Evolutionary conservation across 2,329 filamentous ascomycete species (phyloP), one percentile per base, ranked within the genome.

Genomic region (Cordyceps cicadae): DNA sequence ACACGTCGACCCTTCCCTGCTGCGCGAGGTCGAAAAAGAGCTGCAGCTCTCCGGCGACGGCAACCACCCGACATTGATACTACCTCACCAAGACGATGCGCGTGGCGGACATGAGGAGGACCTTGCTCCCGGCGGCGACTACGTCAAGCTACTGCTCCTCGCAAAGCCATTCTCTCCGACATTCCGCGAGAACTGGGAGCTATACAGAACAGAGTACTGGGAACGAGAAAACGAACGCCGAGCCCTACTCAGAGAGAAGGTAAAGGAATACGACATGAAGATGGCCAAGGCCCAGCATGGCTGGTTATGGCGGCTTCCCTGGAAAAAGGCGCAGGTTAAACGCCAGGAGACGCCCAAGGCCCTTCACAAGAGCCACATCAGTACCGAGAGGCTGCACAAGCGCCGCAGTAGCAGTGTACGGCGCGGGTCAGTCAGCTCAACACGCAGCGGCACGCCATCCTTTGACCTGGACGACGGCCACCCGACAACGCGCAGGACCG

Each of bases 141-240:
- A 93, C 70, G 87, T 99, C 67, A 94, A 96, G 73, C 81, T 99
- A 1, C 79, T 97, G 19, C 80, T 99, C 8, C 82, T 97, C 12
- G 91, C 94, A 1, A 99, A 99, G 71, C 92, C 92, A 0, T 99
- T 99, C 70, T 95, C 90, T 6, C 88, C 94, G 0, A 91, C 90
- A 52, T 99, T 99, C 70, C 84, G 94, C 21, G 92, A 97, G 72
- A 96, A 96, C 65, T 99, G 94, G 94, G 94, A 99, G 70, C 81
- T 93, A 17, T 99, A 95, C 74, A 84, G 94, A 58, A 87, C 88
- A 39, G 92, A 97, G 63, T 99, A 97, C 75, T 99, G 94, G 94
- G 93, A 97, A 67, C 87, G 87, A 63, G 94, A 99, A 73, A 99
- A 99, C 70, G 91, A 96, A 72, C 87, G 93, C 2, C 86, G 94